Base-by-base conservation (phyloP, 2,329 filamentous ascomycete genomes). In the Epichloe scottii region DNA sequence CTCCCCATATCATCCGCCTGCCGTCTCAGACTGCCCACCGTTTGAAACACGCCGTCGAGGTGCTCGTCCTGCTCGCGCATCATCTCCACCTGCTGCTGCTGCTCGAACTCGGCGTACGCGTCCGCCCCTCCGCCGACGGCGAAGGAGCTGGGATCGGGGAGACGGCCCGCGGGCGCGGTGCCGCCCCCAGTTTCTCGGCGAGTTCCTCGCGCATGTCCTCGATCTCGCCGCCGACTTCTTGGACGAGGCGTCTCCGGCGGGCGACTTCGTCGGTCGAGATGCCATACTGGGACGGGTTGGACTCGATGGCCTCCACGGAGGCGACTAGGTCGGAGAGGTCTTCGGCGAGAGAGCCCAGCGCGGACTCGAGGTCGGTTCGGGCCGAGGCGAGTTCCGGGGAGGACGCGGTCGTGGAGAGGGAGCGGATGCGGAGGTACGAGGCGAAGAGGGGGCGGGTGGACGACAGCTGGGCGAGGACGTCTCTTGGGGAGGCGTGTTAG, bases 1-100 rank as follows among this genome's bases (percentile, higher is more conserved):
- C 91, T 76, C 1, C 93, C 91, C 91, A 98, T 98, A 59, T 89
- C 87, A 68, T 94, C 84, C 2, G 93, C 94, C 74, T 97, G 93
- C 63, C 85, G 77, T 51, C 91, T 76, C 63, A 98, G 70, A 64
- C 89, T 96, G 2, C 90, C 91, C 23, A 98, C 93, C 1, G 91
- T 97, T 58, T 84, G 81, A 64, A 94, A 95, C 45, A 98, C 91
- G 15, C 87, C 87, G 64, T 97, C 91, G 2, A 98, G 76, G 60
- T 93, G 86, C 69, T 90, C 77, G 65, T 98, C 93, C 73, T 98
- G 93, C 68, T 96, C 89, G 58, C 85, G 81, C 85, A 98, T 90
- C 69, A 98, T 86, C 69, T 90, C 80, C 63, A 86, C 66, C 72
- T 98, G 94, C 65, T 94, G 81, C 69, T 93, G 84, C 67, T 95